Percentiles rank a stretch among this genome's conserved stretches.
phyloP scores from a whole-genome alignment of 2,329 filamentous ascomycete genomes.

The Claviceps fusiformis region DNA sequence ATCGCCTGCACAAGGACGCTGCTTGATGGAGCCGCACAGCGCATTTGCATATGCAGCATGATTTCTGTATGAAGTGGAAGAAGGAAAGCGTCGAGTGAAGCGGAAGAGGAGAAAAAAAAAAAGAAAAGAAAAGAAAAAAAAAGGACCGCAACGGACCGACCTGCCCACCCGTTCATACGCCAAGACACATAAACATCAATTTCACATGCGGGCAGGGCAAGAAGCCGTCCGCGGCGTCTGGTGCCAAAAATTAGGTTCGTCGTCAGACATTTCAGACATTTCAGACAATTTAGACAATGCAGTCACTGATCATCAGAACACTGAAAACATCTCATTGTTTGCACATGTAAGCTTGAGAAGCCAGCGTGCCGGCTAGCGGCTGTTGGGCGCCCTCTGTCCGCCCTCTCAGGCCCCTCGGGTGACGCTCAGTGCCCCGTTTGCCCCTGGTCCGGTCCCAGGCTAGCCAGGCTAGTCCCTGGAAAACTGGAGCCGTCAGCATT shows the following conservation, averaged over 20 bases:
- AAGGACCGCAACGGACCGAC: background rate
- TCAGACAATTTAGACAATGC: background rate
- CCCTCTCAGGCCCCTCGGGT: background rate
- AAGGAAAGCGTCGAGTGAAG: background rate
- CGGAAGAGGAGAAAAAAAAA: no score
- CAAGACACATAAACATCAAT: no score
- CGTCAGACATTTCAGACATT: no score
- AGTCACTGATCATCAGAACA: background rate
- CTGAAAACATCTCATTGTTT: no score
- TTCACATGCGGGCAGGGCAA: no score
- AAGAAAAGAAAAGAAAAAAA: no score
- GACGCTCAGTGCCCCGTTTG: background rate
- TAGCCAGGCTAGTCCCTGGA: background rate
- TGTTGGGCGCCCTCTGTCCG: background rate
- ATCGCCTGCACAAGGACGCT: background rate
- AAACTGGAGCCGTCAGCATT: background rate
- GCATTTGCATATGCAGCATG: background rate
- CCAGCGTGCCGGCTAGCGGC: background rate
- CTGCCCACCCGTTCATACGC: background rate
- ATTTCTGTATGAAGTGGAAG: background rate
- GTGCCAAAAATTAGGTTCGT: no score
- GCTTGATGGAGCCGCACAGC: background rate
- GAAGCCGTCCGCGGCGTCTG: no score
- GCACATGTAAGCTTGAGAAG: no score
- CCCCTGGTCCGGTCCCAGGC: no score